phyloP scores from a whole-genome alignment of 2,329 filamentous ascomycete genomes.

The Pseudogymnoascus sp. region DNA sequence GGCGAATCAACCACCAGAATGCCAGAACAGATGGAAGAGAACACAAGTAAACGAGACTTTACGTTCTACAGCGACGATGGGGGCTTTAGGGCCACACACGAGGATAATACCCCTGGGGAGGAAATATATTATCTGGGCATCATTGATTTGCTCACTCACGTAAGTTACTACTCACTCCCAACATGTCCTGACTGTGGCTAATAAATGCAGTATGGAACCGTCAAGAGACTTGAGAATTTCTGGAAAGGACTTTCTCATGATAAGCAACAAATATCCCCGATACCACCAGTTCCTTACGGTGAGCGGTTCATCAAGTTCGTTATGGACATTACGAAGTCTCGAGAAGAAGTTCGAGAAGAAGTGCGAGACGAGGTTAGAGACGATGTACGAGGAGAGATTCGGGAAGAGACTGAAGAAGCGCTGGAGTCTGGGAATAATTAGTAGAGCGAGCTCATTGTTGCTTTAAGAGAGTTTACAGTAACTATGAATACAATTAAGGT shows the following conservation, averaged over 20 bases:
- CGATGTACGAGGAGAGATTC: background rate
- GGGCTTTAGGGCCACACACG: conserved; percentile 85
- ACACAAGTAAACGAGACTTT: conserved; percentile 58
- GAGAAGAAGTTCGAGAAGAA: conserved; percentile 52
- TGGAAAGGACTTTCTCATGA: conserved; percentile 88
- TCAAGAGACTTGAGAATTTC: conserved; percentile 94
- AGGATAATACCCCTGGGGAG: conserved; percentile 73
- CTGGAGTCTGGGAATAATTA: background rate
- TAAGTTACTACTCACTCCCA: conserved; percentile 42
- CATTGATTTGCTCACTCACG: conserved; percentile 95
- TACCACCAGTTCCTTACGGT: conserved; percentile 83
- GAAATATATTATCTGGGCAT: conserved; percentile 98
- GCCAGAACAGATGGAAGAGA: conserved; percentile 78
- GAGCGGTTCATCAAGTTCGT: conserved; percentile 93
- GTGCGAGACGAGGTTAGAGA: background rate
- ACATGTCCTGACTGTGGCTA: conserved; percentile 4
- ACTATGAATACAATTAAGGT: background rate
- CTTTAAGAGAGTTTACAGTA: background rate
- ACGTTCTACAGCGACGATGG: conserved; percentile 93
- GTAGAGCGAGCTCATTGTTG: background rate
- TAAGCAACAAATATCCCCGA: conserved; percentile 80
- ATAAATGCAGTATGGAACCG: conserved; percentile 67
- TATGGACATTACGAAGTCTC: conserved; percentile 78
- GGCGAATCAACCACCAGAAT: conserved; percentile 74
- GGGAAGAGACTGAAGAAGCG: background rate